These are phyloP conservation scores for Citeromyces matritensis DNA, from an alignment of 805 yeast genomes.

Conservation along the genomic window DNA sequence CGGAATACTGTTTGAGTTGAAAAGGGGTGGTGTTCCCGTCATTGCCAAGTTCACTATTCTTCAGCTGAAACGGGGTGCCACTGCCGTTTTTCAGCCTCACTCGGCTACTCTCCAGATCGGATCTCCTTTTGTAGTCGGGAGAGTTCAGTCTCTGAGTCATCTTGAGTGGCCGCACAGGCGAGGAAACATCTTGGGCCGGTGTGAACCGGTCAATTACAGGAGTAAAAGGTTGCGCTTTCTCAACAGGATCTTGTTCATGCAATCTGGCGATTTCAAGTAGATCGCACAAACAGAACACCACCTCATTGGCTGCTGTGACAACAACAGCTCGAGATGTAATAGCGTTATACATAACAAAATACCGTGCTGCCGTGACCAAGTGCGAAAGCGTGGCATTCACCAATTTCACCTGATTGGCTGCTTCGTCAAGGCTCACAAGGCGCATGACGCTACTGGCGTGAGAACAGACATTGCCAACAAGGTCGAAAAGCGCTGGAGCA, in stretches of 20 bases:
- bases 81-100: too few relatives aligned
- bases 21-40: too few relatives aligned
- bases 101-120: too few relatives aligned
- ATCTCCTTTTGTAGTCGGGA: too few relatives aligned
- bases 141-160: slow-evolving; percentile 33
- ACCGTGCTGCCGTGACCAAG: slow-evolving; percentile 63
- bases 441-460: slow-evolving; percentile 12
- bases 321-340: slow-evolving; percentile 57
- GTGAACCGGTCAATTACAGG: neutral
- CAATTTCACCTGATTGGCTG: slow-evolving; percentile 6
- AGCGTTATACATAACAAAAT: slow-evolving; percentile 47
- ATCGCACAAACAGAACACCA: slow-evolving; percentile 52
- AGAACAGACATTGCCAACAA: slow-evolving; percentile 8
- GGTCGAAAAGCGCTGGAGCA: slow-evolving; percentile 10
- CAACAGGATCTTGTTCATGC: slow-evolving; percentile 6
- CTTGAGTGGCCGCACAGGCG: slow-evolving; percentile 55
- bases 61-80: too few relatives aligned
- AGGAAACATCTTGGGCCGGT: slow-evolving; percentile 3
- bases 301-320: slow-evolving; percentile 64
- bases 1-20: too few relatives aligned
- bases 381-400: slow-evolving; percentile 60
- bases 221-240: neutral
- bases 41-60: too few relatives aligned
- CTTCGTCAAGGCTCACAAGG: too few relatives aligned
- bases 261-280: slow-evolving; percentile 39